These are phyloP conservation scores for Ilyonectria sp. DNA, from an alignment of 2,329 filamentous ascomycete species.

Conservation along the genomic window DNA sequence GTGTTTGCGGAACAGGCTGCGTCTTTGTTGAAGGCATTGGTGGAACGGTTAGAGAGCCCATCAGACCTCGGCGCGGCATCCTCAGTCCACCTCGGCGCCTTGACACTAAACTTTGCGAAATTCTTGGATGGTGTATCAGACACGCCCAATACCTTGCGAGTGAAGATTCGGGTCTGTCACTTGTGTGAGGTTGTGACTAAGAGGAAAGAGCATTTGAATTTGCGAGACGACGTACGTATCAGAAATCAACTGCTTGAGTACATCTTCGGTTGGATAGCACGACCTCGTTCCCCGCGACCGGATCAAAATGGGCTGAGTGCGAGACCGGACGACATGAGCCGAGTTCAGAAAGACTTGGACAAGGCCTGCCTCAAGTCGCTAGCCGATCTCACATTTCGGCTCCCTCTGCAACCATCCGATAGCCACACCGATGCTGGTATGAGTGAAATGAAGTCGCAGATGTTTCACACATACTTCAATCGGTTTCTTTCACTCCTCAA, in stretches of 20 bases:
- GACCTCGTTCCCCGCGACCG: conserved; percentile 67
- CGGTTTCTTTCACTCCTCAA: conserved; percentile 77
- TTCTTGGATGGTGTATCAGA: conserved; percentile 74
- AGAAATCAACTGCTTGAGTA: conserved; percentile 78
- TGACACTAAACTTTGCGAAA: conserved; percentile 77
- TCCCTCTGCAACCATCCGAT: conserved; percentile 77
- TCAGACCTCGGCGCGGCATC: conserved; percentile 74
- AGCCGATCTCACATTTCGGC: conserved; percentile 76
- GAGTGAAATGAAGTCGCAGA: conserved; percentile 78
- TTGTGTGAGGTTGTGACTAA: conserved; percentile 76
- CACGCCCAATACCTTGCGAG: conserved; percentile 69
- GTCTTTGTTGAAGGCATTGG: conserved; percentile 73
- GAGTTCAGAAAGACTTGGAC: conserved; percentile 77
- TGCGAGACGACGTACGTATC: conserved; percentile 78
- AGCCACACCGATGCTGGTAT: conserved; percentile 76
- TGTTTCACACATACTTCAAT: conserved; percentile 82
- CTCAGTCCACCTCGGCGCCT: conserved; percentile 74
- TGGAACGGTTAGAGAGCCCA: conserved; percentile 75
- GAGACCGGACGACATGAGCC: conserved; percentile 70
- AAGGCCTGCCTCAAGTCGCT: conserved; percentile 76
- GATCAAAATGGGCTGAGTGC: conserved; percentile 58
- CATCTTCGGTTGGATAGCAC: conserved; percentile 78
- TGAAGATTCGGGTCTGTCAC: conserved; percentile 80
- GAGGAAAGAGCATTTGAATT: conserved; percentile 77
- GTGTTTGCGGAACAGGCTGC: conserved; percentile 79